These are phyloP conservation scores for Sarocladiaceae sp. DNA, from an alignment of 2,329 filamentous ascomycete species.

Conservation along the genomic window DNA sequence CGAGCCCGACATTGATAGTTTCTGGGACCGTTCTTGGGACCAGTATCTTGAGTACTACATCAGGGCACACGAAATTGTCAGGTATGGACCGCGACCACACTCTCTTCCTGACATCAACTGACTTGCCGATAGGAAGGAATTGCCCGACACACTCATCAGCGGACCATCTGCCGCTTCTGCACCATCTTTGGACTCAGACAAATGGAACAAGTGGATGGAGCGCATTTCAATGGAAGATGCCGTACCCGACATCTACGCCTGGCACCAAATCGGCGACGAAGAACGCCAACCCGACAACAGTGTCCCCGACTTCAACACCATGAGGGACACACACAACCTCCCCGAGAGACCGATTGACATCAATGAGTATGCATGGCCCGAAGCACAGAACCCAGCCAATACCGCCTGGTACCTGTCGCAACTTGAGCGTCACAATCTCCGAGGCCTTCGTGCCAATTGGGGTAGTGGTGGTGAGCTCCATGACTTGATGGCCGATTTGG, in stretches of 20 bases:
- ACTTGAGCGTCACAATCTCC: conserved; percentile 38
- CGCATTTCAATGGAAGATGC: conserved; percentile 10
- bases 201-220: conserved; percentile 11
- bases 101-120: neutral
- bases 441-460: conserved; percentile 43
- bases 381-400: conserved; percentile 35
- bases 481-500: conserved; percentile 37
- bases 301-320: conserved; percentile 16
- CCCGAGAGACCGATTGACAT: conserved; percentile 35
- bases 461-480: conserved; percentile 33
- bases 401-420: conserved; percentile 41
- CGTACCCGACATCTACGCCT: conserved; percentile 15
- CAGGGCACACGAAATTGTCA: conserved; percentile 15
- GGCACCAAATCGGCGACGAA: conserved; percentile 14
- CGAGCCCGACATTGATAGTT: conserved; percentile 37
- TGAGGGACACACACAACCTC: conserved; percentile 24
- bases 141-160: conserved; percentile 12
- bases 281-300: conserved; percentile 10
- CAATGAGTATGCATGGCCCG: conserved; percentile 41
- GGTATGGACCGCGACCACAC: no score
- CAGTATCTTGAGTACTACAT: conserved; percentile 17
- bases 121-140: conserved; percentile 11
- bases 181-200: neutral
- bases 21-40: conserved; percentile 15
- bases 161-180: conserved; percentile 9